Evolutionary conservation across 345 rosid species (phyloP).

Genomic region (Chamaenerion angustifolium): DNA sequence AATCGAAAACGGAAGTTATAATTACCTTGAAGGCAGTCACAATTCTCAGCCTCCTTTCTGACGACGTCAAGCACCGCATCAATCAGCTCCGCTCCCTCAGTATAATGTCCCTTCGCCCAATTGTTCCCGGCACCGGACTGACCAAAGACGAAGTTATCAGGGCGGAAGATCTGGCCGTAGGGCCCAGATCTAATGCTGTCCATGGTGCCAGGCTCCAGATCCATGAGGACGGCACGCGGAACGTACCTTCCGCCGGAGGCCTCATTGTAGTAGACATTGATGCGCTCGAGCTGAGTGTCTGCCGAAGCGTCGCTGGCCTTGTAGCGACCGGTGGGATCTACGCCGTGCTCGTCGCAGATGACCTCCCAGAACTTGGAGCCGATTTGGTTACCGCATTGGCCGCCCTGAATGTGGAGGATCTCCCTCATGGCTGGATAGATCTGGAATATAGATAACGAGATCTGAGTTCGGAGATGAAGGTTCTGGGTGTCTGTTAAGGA

Average conservation of each 20-base stretch:
- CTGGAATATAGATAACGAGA: no score
- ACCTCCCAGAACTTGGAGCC: constrained; percentile 99
- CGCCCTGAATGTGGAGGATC: constrained; percentile 88
- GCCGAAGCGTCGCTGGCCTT: constrained; percentile 21
- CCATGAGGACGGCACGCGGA: constrained; percentile 95
- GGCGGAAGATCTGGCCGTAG: constrained; percentile 70
- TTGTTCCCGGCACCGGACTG: constrained; percentile 84
- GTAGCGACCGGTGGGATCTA: constrained; percentile 73
- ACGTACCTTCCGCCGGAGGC: constrained; percentile 90
- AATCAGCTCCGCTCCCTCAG: constrained; percentile 92
- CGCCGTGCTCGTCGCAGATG: constrained; percentile 89
- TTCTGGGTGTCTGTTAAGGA: neutral
- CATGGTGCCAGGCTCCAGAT: constrained; percentile 98
- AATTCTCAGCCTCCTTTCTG: constrained; percentile 92
- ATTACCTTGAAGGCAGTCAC: constrained; percentile 93
- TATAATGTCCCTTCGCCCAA: constrained; percentile 89
- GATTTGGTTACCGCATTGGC: constrained; percentile 98
- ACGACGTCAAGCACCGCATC: constrained; percentile 96
- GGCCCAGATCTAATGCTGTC: constrained; percentile 95
- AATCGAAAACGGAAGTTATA: neutral
- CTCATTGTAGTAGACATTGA: constrained; percentile 88
- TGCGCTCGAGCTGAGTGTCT: constrained; percentile 74
- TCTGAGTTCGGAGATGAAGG: constrained; percentile 2
- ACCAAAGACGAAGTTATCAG: constrained; percentile 76
- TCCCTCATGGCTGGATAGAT: constrained; percentile 46